Evolutionary conservation across 2,329 filamentous ascomycete genomes (phyloP).

Genomic region (Nemania abortiva): DNA sequence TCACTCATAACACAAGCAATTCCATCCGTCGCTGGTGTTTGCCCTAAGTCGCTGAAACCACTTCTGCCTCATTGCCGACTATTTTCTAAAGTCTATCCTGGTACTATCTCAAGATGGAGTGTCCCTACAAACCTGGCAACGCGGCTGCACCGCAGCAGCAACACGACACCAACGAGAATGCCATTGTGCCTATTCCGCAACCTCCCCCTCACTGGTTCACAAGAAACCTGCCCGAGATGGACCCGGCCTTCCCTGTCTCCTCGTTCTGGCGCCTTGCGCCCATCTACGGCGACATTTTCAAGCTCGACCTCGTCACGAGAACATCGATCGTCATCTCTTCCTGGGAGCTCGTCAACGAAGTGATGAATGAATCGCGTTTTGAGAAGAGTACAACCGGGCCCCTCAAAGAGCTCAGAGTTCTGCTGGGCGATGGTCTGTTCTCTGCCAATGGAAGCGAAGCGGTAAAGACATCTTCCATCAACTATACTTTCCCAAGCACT

Average conservation of each 20-base stretch:
- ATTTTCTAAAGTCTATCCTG: neutral
- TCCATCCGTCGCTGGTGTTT: neutral
- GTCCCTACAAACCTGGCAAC: slow-evolving; percentile 26
- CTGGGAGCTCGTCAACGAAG: slow-evolving; percentile 31
- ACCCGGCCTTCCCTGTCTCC: slow-evolving; percentile 26
- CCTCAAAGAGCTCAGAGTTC: slow-evolving; percentile 26
- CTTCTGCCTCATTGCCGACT: neutral
- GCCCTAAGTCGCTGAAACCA: neutral
- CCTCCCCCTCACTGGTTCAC: slow-evolving; percentile 34
- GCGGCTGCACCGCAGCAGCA: slow-evolving; percentile 13
- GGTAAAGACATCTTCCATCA: slow-evolving; percentile 2
- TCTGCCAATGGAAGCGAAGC: slow-evolving; percentile 28
- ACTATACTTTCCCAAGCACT: neutral
- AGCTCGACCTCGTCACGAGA: slow-evolving; percentile 31
- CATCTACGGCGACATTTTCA: slow-evolving; percentile 33
- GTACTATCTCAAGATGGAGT: slow-evolving; percentile 14
- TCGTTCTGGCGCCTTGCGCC: slow-evolving; percentile 29
- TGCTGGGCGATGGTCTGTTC: slow-evolving; percentile 37
- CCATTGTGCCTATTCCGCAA: slow-evolving; percentile 30
- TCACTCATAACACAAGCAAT: neutral
- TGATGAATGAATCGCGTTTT: slow-evolving; percentile 33
- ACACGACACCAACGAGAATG: slow-evolving; percentile 16
- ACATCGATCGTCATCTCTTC: slow-evolving; percentile 23
- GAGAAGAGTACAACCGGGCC: slow-evolving; percentile 27
- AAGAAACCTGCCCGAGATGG: slow-evolving; percentile 29